Percentiles rank a stretch among this genome's conserved stretches.
These are phyloP conservation scores for Sungouiozyma ichnusensis DNA, from an alignment of 805 yeast species.

Conservation along the genomic window DNA sequence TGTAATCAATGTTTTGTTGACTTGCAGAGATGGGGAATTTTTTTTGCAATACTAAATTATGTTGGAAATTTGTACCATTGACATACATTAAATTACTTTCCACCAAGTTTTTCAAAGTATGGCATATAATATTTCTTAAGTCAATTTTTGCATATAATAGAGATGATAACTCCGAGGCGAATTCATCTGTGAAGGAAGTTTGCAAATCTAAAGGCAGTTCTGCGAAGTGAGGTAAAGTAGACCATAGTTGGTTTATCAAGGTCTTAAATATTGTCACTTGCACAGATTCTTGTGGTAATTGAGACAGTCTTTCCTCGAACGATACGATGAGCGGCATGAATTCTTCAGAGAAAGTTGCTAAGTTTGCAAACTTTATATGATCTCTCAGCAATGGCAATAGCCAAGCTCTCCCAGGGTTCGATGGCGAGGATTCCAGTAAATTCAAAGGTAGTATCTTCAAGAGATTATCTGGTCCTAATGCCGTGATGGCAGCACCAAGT, in stretches of 20 bases:
- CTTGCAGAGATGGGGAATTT: slow-evolving; percentile 51
- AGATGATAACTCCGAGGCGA: slow-evolving; percentile 69
- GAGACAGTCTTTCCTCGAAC: slow-evolving; percentile 40
- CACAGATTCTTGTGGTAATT: slow-evolving; percentile 44
- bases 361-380: slow-evolving; percentile 59
- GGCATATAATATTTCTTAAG: slow-evolving; percentile 73
- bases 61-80: slow-evolving; percentile 42
- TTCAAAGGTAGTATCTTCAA: slow-evolving; percentile 69
- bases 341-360: slow-evolving; percentile 50
- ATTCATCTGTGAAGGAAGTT: slow-evolving; percentile 54
- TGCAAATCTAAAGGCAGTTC: slow-evolving; percentile 72
- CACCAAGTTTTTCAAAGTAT: slow-evolving; percentile 65
- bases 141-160: slow-evolving; percentile 64
- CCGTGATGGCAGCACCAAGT: slow-evolving; percentile 65
- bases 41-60: slow-evolving; percentile 48
- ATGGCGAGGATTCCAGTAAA: slow-evolving; percentile 42
- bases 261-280: slow-evolving; percentile 75
- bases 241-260: slow-evolving; percentile 85
- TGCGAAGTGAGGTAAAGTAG: slow-evolving; percentile 78
- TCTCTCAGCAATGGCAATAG: slow-evolving; percentile 83
- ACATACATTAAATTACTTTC: slow-evolving; percentile 55
- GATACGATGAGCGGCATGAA: slow-evolving; percentile 56
- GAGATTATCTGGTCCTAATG: slow-evolving; percentile 81
- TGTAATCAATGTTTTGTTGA: slow-evolving; percentile 45
- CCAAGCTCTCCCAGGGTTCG: slow-evolving; percentile 88